phyloP scores from a whole-genome alignment of 306 rosid genomes.

The Fragaria nilgerrensis region DNA sequence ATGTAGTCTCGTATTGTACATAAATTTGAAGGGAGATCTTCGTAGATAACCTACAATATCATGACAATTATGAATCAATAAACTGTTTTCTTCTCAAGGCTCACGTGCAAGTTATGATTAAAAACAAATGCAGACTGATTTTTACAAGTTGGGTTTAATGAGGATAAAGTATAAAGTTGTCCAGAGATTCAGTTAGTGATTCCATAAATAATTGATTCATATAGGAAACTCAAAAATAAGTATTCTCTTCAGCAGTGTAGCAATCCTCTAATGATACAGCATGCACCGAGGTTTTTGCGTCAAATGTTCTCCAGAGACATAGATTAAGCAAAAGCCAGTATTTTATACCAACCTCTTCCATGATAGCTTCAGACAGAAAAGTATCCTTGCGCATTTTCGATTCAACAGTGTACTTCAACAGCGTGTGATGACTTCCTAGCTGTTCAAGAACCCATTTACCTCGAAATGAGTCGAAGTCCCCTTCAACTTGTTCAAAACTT shows the following conservation, averaged over 20 bases:
- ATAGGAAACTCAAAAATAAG: background rate
- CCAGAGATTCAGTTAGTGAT: background rate
- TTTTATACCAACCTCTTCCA: constrained; percentile 75
- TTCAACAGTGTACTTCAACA: constrained; percentile 87
- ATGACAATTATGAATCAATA: constrained; percentile 12
- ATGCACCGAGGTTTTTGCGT: background rate
- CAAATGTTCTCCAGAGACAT: background rate
- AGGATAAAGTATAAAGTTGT: background rate
- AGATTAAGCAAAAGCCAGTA: background rate
- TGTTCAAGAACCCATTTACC: constrained; percentile 96
- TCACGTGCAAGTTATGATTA: background rate
- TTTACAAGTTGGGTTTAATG: background rate
- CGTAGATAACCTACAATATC: constrained; percentile 71
- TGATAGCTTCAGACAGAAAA: constrained; percentile 89
- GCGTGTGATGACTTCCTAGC: constrained; percentile 88
- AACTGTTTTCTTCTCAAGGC: background rate
- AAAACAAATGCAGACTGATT: background rate
- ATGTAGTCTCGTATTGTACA: constrained; percentile 78
- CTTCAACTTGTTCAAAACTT: constrained; percentile 91
- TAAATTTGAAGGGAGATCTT: constrained; percentile 91
- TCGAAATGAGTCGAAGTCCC: constrained; percentile 83
- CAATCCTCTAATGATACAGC: background rate
- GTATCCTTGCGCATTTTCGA: constrained; percentile 92
- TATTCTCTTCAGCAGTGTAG: background rate
- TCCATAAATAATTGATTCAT: background rate